These are phyloP conservation scores for Pelagomonas calceolata DNA, from an alignment of 108 stramenopile species.

Conservation along the genomic window DNA sequence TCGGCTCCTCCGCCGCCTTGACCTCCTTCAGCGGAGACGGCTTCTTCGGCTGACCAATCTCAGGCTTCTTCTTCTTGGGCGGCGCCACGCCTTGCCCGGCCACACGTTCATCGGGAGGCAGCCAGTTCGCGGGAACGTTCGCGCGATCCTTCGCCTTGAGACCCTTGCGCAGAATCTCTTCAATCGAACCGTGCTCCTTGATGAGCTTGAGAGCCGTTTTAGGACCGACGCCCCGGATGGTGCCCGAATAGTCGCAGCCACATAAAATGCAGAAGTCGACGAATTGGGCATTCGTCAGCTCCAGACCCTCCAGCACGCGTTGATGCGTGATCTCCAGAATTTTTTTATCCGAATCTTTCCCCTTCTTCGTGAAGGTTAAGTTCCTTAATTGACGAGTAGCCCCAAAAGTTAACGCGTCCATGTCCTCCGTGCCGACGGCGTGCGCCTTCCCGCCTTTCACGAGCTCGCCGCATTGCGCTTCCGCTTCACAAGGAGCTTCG, in stretches of 20 bases:
- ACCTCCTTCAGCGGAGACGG: neutral
- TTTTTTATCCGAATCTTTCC: slow-evolving; percentile 41
- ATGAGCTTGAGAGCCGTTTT: slow-evolving; percentile 91
- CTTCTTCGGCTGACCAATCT: neutral
- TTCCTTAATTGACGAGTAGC: slow-evolving; percentile 79
- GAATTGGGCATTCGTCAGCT: slow-evolving; percentile 85
- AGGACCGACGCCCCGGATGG: slow-evolving; percentile 90
- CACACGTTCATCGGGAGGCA: slow-evolving; percentile 36
- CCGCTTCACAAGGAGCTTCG: slow-evolving; percentile 90
- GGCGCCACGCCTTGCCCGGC: neutral
- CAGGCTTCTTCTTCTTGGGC: neutral
- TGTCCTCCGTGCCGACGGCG: slow-evolving; percentile 97
- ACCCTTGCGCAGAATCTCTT: slow-evolving; percentile 61
- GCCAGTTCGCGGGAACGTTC: slow-evolving; percentile 64
- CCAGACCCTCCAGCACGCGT: slow-evolving; percentile 78
- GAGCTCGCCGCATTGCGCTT: slow-evolving; percentile 91
- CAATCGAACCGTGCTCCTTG: slow-evolving; percentile 66
- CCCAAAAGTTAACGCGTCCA: slow-evolving; percentile 93
- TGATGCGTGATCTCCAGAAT: slow-evolving; percentile 73
- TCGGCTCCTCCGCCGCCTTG: slow-evolving; percentile 28
- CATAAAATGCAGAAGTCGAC: slow-evolving; percentile 91
- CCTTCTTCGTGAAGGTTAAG: slow-evolving; percentile 70
- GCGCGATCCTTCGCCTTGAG: slow-evolving; percentile 55
- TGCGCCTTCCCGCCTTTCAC: slow-evolving; percentile 73
- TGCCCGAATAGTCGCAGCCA: slow-evolving; percentile 96